Evolutionary conservation across 148 eudicot species (phyloP), one percentile per base, ranked within the genome.

Genomic region (Linanthus parryae): DNA sequence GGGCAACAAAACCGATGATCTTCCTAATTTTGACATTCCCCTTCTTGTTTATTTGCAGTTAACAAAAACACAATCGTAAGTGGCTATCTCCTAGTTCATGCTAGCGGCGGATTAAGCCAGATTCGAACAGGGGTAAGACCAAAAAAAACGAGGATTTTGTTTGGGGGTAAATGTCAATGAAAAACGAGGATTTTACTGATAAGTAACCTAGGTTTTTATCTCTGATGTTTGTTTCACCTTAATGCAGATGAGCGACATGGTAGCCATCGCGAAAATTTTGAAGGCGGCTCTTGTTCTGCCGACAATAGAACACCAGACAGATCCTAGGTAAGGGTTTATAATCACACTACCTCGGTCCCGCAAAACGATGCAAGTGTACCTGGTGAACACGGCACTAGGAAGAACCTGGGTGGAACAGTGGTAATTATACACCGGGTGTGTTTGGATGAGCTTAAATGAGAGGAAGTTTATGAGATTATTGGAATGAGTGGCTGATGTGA

Each of bases 101-200:
- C 88, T 0, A 82, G 78, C 48, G 88, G 88, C 1, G 88, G 88
- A 38, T 55, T 82, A 37, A 82, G 78, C 45, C 88, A 79, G 21
- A 79, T 79, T 80, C 69, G 71, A 68, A 71, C 72, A 9, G 84
- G 84, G 47, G 84, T 79, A 51, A 67, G 73, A 3, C 3, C 1
- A 3, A 28, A 31, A 31, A 31, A 10, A 4, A 31, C 5, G 7
- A 10, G 10, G 5, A 10, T 31, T 31, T 31, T 10, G 10, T 5
- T 10, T 31, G 35, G 10, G n/a, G n/a, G 10, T 31, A 31, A 5
- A 31, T 31, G 35, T 31, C 35, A 31, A 4, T 31, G 10, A 31
- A 5, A 5, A 4, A 10, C 10, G 13, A 35, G 16, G 34, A 19
- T 17, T 19, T 18, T 18, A 43, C 5, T 31, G 2, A 7, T 42